Evolutionary conservation across 1,284 basidiomycete species (phyloP).

Genomic region (Ustilago curta): DNA sequence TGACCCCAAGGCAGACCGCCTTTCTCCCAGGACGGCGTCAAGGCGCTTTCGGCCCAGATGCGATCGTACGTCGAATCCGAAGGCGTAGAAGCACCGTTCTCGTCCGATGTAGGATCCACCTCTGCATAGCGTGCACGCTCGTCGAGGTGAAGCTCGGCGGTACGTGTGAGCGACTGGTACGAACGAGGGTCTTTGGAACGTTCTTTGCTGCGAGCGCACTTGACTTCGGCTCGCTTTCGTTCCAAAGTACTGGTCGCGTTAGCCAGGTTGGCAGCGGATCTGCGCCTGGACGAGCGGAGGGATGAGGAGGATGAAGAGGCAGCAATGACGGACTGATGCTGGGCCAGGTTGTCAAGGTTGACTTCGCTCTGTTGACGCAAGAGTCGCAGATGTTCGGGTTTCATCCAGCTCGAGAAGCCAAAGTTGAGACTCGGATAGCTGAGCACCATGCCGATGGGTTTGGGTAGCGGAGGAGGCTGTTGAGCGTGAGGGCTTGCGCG

Average conservation of each 20-base stretch:
- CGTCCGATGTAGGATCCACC: slow-evolving; percentile 53
- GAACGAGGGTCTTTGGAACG: slow-evolving; percentile 36
- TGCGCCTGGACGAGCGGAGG: slow-evolving; percentile 18
- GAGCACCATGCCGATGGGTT: slow-evolving; percentile 84
- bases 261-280: slow-evolving; percentile 38
- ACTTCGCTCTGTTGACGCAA: slow-evolving; percentile 74
- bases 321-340: slow-evolving; percentile 20
- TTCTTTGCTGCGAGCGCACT: slow-evolving; percentile 35
- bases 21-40: slow-evolving; percentile 45
- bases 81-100: slow-evolving; percentile 26
- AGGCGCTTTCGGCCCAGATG: slow-evolving; percentile 24
- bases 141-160: slow-evolving; percentile 61
- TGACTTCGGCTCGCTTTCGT: slow-evolving; percentile 35
- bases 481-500: slow-evolving; percentile 8
- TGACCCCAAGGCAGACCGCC: slow-evolving; percentile 44
- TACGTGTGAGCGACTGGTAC: slow-evolving; percentile 55
- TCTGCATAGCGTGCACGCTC: slow-evolving; percentile 62
- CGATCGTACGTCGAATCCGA: slow-evolving; percentile 40
- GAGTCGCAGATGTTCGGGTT: slow-evolving; percentile 83
- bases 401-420: slow-evolving; percentile 94
- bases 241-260: slow-evolving; percentile 16
- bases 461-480: slow-evolving; percentile 69
- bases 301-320: slow-evolving; percentile 23
- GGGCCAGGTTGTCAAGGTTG: slow-evolving; percentile 54
- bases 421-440: slow-evolving; percentile 84